Evolutionary conservation across 139 green algal species (phyloP).

Genomic region (Micractinium conductrix): DNA sequence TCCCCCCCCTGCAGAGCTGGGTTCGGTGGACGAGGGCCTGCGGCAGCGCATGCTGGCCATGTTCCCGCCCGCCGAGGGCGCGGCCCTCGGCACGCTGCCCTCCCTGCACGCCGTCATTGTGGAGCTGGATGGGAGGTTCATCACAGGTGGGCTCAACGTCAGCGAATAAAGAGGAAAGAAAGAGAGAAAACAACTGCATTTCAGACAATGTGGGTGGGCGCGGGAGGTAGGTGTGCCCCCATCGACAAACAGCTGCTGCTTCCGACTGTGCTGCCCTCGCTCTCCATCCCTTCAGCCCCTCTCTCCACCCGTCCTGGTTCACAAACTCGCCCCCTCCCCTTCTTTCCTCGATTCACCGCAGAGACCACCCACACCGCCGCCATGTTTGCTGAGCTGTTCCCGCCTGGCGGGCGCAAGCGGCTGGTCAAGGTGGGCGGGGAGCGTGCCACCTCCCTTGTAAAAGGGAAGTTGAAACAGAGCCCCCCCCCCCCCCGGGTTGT

Average conservation of each 20-base stretch:
- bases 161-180: too few relatives aligned
- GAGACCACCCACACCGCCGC: slow-evolving; percentile 47
- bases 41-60: slow-evolving; percentile 7
- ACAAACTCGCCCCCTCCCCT: too few relatives aligned
- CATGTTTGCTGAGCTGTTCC: slow-evolving; percentile 54
- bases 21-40: slow-evolving; percentile 20
- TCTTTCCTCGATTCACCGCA: too few relatives aligned
- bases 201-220: too few relatives aligned
- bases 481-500: too few relatives aligned
- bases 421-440: not conserved
- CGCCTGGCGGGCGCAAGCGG: slow-evolving; percentile 36
- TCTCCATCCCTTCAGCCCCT: too few relatives aligned
- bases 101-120: slow-evolving; percentile 41
- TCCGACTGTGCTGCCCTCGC: too few relatives aligned
- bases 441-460: not conserved
- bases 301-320: too few relatives aligned
- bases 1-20: slow-evolving; percentile 14
- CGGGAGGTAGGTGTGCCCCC: too few relatives aligned
- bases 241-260: too few relatives aligned
- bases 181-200: too few relatives aligned
- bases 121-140: slow-evolving; percentile 51
- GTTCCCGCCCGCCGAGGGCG: slow-evolving; percentile 22
- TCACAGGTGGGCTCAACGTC: slow-evolving; percentile 32
- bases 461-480: too few relatives aligned
- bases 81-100: slow-evolving; percentile 39